Evolutionary conservation across 495 filamentous ascomycete species (phyloP), one percentile per base, ranked within the genome.

Genomic region (Podospora pseudopauciseta): DNA sequence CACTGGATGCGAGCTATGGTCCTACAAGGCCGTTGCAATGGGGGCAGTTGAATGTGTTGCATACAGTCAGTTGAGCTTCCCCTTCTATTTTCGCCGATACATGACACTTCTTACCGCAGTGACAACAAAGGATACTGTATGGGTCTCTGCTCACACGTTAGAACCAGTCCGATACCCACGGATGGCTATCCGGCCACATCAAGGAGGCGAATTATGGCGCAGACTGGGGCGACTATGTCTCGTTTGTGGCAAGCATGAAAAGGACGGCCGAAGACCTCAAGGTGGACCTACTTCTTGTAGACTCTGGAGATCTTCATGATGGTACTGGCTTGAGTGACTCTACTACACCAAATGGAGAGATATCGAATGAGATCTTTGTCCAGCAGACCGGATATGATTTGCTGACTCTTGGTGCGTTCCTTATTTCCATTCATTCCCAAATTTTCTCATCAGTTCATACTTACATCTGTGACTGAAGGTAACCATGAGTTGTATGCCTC

Each of bases 171-270:
- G 88, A 92, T 77, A 90, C 89, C 20, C 92, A 95, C 79, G 92
- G 92, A 71, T 95, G 92, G 92, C 85, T 92, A 73, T 91, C 86
- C 28, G 92, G 92, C 27, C 92, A 95, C 83, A 79, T 95, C 26
- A 88, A 90, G 76, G 90, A 94, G 79, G 82, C 86, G 2, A 91
- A 89, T 9, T 95, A 89, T 77, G 89, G 89, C 26, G 91, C 90
- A 39, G 92, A 95, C 74, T 93, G 92, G 88, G 92, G 92, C n/a
- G 92, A 95, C 75, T 94, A 93, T 77, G 84, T 93, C 69, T 91
- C 91, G 20, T 92, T 94, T 75, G 82, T 90, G n/a, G 81, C 84
- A 56, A 89, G 86, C 65, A 84, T 94, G 80, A 87, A 86, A 54
- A 84, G 87, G 66, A 87, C 84, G 75, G 88, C 89, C 16, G 86